Conservation (phyloP, 306 rosid genomes). For the Lathyrus tuberosus region DNA sequence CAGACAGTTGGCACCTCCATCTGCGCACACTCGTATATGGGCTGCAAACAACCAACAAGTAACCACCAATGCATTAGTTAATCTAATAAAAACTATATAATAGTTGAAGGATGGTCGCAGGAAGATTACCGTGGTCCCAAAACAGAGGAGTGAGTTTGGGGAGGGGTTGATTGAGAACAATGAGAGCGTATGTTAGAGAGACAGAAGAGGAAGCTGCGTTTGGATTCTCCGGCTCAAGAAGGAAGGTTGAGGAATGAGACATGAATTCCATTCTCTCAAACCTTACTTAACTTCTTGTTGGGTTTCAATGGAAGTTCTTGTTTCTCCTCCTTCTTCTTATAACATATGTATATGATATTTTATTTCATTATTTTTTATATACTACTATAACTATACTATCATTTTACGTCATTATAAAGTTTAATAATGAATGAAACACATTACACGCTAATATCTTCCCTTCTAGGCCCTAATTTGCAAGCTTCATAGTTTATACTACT, state of each 20-base stretch:
- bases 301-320: too few species aligned
- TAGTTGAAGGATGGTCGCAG: slow-evolving; percentile 2
- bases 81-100: background rate
- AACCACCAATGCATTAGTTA: background rate
- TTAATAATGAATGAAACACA: too few species aligned
- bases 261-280: slow-evolving; percentile 45
- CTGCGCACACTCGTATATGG: slow-evolving; percentile 74
- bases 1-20: slow-evolving; percentile 93
- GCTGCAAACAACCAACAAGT: slow-evolving; percentile 46
- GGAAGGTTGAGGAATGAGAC: background rate
- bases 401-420: too few species aligned
- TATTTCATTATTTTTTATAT: too few species aligned
- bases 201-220: slow-evolving; percentile 6
- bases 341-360: too few species aligned
- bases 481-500: too few species aligned
- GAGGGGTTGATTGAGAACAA: slow-evolving; percentile 76
- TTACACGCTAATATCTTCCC: too few species aligned
- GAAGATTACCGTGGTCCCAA: slow-evolving; percentile 76
- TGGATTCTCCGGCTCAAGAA: slow-evolving; percentile 38
- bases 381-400: too few species aligned
- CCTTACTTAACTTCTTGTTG: too few species aligned
- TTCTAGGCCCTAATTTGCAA: too few species aligned
- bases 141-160: slow-evolving; percentile 83
- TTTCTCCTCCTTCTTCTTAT: too few species aligned
- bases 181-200: slow-evolving; percentile 57